phyloP scores from a whole-genome alignment of 306 rosid genomes.

The Glycine tomentella region DNA sequence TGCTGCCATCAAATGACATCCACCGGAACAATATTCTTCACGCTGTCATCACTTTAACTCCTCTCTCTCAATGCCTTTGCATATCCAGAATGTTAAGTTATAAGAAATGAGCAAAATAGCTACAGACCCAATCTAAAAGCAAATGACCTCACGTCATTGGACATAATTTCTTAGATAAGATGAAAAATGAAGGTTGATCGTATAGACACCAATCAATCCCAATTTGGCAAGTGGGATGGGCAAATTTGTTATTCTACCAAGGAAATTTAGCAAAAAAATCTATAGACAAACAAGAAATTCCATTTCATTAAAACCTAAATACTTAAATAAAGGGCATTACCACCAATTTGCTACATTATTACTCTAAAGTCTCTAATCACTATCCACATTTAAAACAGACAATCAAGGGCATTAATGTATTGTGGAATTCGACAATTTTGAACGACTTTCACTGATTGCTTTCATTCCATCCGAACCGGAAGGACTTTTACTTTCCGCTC shows the following conservation, averaged over 20 bases:
- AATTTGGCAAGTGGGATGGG: neutral
- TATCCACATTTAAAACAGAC: neutral
- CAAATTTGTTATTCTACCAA: neutral
- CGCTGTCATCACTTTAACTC: constrained; percentile 6
- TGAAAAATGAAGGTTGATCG: constrained; percentile 16
- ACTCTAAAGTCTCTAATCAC: constrained; percentile 8
- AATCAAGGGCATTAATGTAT: neutral
- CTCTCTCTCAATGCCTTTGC: constrained; percentile 27
- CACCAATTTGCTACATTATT: constrained; percentile 1
- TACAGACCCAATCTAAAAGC: constrained; percentile 12
- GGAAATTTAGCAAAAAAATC: neutral
- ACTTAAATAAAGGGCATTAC: neutral
- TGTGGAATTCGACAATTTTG: no score
- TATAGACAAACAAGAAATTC: neutral
- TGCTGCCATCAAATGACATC: constrained; percentile 18
- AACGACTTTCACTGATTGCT: no score
- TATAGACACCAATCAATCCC: constrained; percentile 8
- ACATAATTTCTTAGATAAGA: neutral
- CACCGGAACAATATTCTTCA: constrained; percentile 15
- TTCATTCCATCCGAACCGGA: no score
- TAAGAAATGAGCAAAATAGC: constrained; percentile 7
- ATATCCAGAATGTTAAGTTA: neutral
- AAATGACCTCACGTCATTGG: neutral
- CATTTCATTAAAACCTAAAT: neutral
- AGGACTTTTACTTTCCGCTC: no score